phyloP scores from a whole-genome alignment of 345 rosid genomes.

The Dimocarpus longan region DNA sequence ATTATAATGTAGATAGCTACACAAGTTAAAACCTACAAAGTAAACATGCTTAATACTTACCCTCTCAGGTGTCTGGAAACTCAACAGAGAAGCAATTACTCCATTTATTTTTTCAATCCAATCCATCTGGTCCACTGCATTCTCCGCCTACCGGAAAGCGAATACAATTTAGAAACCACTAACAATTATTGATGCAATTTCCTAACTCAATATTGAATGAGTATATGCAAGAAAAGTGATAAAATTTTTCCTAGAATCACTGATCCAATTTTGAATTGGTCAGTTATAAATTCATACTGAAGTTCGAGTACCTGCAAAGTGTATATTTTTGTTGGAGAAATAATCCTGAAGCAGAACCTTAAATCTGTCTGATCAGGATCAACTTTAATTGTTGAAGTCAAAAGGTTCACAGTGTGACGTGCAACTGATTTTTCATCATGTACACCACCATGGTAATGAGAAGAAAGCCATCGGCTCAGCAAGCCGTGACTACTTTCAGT shows the following conservation, averaged over 20 bases:
- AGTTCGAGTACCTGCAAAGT: constrained; percentile 64
- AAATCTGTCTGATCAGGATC: constrained; percentile 81
- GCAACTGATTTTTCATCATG: constrained; percentile 79
- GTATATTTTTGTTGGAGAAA: constrained; percentile 60
- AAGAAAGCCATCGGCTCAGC: constrained; percentile 81
- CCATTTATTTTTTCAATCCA: constrained; percentile 88
- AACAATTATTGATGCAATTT: background rate
- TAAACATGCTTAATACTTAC: constrained; percentile 34
- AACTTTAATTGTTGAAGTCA: constrained; percentile 78
- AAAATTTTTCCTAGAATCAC: background rate
- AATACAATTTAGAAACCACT: constrained; percentile 8
- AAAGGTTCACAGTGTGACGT: constrained; percentile 68
- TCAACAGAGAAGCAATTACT: constrained; percentile 67
- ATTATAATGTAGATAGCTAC: constrained; percentile 17
- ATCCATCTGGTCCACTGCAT: constrained; percentile 78
- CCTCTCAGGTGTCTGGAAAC: constrained; percentile 60
- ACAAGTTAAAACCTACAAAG: background rate
- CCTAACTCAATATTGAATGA: constrained; percentile 3
- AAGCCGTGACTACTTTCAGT: constrained; percentile 62
- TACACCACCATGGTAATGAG: constrained; percentile 70
- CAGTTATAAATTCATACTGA: constrained; percentile 8
- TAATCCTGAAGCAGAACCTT: constrained; percentile 82
- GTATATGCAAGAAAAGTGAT: background rate
- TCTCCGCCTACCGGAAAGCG: constrained; percentile 64
- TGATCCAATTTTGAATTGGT: background rate